phyloP scores from a whole-genome alignment of 1,284 basidiomycete species.

The Irpex lacteus region DNA sequence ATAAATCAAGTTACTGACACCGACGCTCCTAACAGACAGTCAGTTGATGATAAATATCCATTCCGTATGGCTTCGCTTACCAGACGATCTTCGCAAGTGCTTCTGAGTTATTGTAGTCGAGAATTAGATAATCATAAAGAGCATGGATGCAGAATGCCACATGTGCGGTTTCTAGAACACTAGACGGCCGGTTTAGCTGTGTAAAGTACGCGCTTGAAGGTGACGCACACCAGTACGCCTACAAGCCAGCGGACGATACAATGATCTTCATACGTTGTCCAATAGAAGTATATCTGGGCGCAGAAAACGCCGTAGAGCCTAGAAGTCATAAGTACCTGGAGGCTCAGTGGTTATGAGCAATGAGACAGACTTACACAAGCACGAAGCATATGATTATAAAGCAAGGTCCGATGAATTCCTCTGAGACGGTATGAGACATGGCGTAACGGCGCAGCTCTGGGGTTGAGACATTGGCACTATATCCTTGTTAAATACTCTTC shows the following conservation, averaged over 20 bases:
- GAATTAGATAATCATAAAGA: background rate
- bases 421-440: background rate
- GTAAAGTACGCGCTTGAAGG: background rate
- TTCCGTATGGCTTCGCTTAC: background rate
- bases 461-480: too few species aligned
- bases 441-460: background rate
- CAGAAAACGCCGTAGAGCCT: background rate
- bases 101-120: background rate
- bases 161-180: background rate
- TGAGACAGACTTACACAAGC: background rate
- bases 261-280: conserved; percentile 1
- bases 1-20: background rate
- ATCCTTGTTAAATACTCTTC: too few species aligned
- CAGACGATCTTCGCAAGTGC: background rate
- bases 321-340: background rate
- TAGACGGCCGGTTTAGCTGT: background rate
- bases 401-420: background rate
- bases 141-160: background rate
- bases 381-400: background rate
- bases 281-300: background rate
- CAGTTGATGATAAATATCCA: background rate
- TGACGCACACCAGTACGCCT: too few species aligned
- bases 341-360: background rate
- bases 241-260: background rate
- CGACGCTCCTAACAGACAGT: background rate